Evolutionary conservation across 768 basidiomycete genomes (phyloP), one percentile per base, ranked within the genome.

Genomic region (Rhodosporidiobolus odoratus): DNA sequence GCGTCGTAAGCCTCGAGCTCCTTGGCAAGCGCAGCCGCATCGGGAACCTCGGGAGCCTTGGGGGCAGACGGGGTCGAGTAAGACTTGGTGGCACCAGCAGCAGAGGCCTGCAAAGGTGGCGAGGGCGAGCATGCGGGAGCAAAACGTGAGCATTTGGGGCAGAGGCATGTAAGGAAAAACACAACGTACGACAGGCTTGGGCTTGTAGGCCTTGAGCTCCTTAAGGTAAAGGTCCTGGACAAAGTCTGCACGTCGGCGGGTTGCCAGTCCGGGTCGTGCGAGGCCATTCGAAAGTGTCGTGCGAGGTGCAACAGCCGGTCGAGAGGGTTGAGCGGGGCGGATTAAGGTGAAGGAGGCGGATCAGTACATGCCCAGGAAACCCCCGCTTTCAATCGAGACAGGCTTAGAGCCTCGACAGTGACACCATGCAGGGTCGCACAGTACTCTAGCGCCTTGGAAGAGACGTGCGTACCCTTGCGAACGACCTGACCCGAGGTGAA

Each of bases 191-290:
- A 79, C 80, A 9, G 86, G 82, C 43, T 86, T 82, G 48, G 90
- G 84, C 83, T 91, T 95, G 86, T 94, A 98, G 8, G 85, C 80
- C 82, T 90, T 94, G 77, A 98, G 84, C 83, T 95, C 89, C 78
- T 84, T 87, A 75, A 98, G 76, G 82, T 97, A 98, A 65, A 96
- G 80, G 73, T 96, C 92, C 85, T 94, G 90, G 62, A 97, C 84
- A 78, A 94, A 83, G 83, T 96, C 94, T 96, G 79, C 25, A n/a
- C n/a, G n/a, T n/a, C n/a, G n/a, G n/a, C n/a, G n/a, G n/a, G n/a
- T n/a, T n/a, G n/a, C n/a, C n/a, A n/a, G n/a, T n/a, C n/a, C n/a
- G n/a, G n/a, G n/a, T n/a, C n/a, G n/a, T n/a, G n/a, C n/a, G n/a
- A n/a, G n/a, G n/a, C n/a, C n/a, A n/a, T n/a, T n/a, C n/a, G n/a